phyloP scores from a whole-genome alignment of 2,329 filamentous ascomycete genomes.

The Colletotrichum sp. region DNA sequence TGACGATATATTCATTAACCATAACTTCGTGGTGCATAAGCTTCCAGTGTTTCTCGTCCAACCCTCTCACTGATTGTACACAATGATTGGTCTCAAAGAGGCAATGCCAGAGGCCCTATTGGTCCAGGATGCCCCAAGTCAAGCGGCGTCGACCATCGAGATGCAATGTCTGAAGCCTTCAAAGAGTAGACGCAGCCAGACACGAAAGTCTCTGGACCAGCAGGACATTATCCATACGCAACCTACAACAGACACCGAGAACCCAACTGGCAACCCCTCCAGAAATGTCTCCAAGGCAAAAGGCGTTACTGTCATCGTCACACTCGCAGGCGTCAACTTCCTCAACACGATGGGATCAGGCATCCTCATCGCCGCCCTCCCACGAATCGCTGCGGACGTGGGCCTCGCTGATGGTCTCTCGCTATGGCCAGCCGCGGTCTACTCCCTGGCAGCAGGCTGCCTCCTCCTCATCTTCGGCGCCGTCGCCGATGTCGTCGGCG shows the following conservation, averaged over 20 bases:
- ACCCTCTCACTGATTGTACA: background rate
- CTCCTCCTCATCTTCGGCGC: conserved; percentile 41
- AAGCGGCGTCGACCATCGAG: background rate
- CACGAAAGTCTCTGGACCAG: background rate
- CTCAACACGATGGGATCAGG: conserved; percentile 41
- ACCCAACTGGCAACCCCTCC: background rate
- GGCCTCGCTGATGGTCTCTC: conserved; percentile 31
- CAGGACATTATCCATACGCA: background rate
- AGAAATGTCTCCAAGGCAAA: conserved; percentile 27
- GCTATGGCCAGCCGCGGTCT: conserved; percentile 36
- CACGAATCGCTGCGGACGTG: conserved; percentile 40
- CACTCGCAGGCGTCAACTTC: conserved; percentile 37
- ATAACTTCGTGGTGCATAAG: accelerated
- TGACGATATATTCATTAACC: background rate
- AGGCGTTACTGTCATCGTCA: conserved; percentile 32
- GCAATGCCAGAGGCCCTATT: background rate
- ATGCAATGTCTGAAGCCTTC: background rate
- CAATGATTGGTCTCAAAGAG: background rate
- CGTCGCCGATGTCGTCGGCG: conserved; percentile 39
- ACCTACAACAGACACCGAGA: background rate
- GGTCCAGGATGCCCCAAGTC: background rate
- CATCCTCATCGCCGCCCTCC: conserved; percentile 40
- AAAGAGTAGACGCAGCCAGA: background rate
- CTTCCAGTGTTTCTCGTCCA: background rate
- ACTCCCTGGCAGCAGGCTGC: conserved; percentile 30